These are phyloP conservation scores for Neckera pumila DNA, from an alignment of 225 moss, liverwort and hornwort species.

Conservation along the genomic window DNA sequence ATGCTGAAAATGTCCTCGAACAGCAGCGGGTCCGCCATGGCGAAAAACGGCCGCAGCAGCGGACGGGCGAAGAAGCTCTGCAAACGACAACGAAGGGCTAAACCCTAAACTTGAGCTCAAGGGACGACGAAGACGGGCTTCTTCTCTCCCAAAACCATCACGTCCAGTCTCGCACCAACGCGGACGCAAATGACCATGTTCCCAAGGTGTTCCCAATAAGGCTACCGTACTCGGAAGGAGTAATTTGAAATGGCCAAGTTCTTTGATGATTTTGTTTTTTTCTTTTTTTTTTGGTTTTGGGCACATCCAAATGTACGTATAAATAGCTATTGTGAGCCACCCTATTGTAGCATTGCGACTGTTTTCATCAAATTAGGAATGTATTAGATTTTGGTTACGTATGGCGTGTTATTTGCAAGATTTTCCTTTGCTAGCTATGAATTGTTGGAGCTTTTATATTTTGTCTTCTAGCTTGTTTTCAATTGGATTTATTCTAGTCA, in stretches of 20 bases:
- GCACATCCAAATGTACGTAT: background rate
- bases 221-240: background rate
- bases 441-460: background rate
- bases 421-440: too few relatives aligned
- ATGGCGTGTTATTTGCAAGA: accelerated
- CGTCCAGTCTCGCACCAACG: background rate
- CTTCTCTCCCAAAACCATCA: too few relatives aligned
- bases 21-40: constrained; percentile 57
- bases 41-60: background rate
- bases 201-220: background rate
- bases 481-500: background rate
- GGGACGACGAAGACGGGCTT: background rate
- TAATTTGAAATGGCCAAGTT: background rate
- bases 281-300: too few relatives aligned
- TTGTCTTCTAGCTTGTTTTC: background rate
- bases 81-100: too few relatives aligned
- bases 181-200: background rate
- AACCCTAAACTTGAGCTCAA: background rate
- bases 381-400: background rate
- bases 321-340: background rate
- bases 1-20: constrained; percentile 92
- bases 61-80: too few relatives aligned
- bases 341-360: background rate
- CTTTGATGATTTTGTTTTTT: background rate
- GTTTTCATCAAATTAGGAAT: background rate